Conservation (phyloP, 495 filamentous ascomycete genomes). For the Hypoxylon fragiforme region DNA sequence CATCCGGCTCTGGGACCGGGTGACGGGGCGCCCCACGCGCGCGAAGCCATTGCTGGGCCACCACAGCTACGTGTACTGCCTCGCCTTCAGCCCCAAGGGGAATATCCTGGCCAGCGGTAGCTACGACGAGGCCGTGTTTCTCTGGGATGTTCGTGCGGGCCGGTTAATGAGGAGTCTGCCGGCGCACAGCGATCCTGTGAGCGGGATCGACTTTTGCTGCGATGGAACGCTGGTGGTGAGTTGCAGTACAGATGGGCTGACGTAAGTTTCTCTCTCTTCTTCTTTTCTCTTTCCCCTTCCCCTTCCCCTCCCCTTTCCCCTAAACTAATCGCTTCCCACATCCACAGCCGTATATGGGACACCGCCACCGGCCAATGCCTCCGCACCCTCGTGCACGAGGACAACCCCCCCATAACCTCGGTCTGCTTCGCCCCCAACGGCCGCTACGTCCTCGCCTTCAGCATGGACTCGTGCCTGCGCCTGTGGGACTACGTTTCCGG, state of each 20-base stretch:
- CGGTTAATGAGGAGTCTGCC: slow-evolving; percentile 85
- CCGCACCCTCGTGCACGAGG: slow-evolving; percentile 91
- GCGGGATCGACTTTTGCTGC: slow-evolving; percentile 86
- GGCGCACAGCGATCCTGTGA: slow-evolving; percentile 92
- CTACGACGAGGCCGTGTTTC: slow-evolving; percentile 94
- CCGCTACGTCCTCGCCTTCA: slow-evolving; percentile 87
- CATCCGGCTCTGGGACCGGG: slow-evolving; percentile 88
- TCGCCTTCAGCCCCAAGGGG: slow-evolving; percentile 94
- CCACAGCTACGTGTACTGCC: slow-evolving; percentile 91
- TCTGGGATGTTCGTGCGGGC: slow-evolving; percentile 92
- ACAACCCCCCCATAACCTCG: slow-evolving; percentile 87
- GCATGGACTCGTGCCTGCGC: slow-evolving; percentile 83
- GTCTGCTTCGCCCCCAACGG: slow-evolving; percentile 94
- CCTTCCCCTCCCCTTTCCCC: background rate
- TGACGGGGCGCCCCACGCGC: slow-evolving; percentile 66
- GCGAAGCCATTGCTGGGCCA: slow-evolving; percentile 76
- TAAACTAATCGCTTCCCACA: slow-evolving; percentile 8
- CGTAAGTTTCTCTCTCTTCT: slow-evolving; percentile 50
- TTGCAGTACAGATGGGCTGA: slow-evolving; percentile 87
- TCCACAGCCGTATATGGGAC: slow-evolving; percentile 84
- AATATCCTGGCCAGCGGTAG: slow-evolving; percentile 94
- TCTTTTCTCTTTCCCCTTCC: background rate
- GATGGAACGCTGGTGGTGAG: slow-evolving; percentile 91
- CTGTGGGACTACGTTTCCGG: slow-evolving; percentile 94
- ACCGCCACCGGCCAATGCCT: slow-evolving; percentile 94